Evolutionary conservation across 352 stramenopile genomes (phyloP).

Genomic region (Phytophthora pinifolia): DNA sequence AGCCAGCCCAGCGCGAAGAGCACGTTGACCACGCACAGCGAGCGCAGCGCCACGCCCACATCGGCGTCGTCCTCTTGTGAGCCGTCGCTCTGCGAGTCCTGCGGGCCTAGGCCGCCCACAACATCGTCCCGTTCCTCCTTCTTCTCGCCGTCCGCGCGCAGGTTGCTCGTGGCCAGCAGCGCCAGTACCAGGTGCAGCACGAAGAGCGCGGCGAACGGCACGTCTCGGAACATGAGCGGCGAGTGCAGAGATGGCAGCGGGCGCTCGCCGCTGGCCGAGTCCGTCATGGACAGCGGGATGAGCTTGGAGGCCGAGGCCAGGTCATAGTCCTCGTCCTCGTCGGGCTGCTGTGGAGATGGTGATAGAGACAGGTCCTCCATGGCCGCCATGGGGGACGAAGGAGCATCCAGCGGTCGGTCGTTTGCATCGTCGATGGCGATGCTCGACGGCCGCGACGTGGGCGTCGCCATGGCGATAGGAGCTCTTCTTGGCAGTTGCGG

Average conservation of each 20-base stretch:
- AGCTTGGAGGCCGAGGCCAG: conserved; percentile 43
- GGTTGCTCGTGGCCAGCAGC: conserved; percentile 42
- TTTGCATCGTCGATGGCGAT: conserved; percentile 43
- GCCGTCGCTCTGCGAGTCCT: conserved; percentile 20
- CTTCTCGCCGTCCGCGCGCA: conserved; percentile 39
- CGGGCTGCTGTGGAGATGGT: conserved; percentile 22
- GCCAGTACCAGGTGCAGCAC: conserved; percentile 53
- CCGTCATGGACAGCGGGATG: conserved; percentile 71
- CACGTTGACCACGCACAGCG: conserved; percentile 68
- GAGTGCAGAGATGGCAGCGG: conserved; percentile 64
- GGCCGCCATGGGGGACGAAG: conserved; percentile 26
- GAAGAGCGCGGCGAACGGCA: conserved; percentile 52
- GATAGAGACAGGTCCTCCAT: conserved; percentile 69
- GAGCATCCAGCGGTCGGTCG: conserved; percentile 19
- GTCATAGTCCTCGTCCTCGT: conserved; percentile 32
- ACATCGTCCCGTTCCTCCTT: conserved; percentile 28
- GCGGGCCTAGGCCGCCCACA: conserved; percentile 19
- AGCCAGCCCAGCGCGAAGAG: conserved; percentile 73
- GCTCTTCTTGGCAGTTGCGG: conserved; percentile 6
- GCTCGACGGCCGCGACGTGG: conserved; percentile 30
- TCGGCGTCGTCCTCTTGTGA: conserved; percentile 34
- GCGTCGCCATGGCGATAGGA: conserved; percentile 21
- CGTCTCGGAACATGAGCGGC: conserved; percentile 61
- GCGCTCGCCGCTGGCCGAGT: conserved; percentile 53
- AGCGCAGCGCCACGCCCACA: conserved; percentile 57